Conservation (phyloP, 1,139 yeast species). For the Suhomyces bribrorum region DNA sequence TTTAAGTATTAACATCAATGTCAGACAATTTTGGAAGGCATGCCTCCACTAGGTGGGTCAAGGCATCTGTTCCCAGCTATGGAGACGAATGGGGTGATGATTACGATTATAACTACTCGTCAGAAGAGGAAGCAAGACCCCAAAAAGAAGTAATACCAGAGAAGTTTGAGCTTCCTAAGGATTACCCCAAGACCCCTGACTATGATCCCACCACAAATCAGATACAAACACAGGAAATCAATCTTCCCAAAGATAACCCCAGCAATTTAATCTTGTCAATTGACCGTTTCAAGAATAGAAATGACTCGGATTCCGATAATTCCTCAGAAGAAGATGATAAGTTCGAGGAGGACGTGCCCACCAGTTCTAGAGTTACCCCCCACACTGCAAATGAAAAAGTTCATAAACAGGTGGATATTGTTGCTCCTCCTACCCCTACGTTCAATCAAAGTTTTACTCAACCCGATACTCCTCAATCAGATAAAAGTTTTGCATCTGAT, state of each 20-base stretch:
- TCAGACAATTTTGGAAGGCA: conserved; percentile 53
- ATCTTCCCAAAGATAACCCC: conserved; percentile 2
- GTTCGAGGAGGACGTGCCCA: neutral
- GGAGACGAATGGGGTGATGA: conserved; percentile 62
- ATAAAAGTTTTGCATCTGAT: conserved; percentile 37
- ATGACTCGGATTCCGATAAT: conserved; percentile 21
- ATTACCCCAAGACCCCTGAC: neutral
- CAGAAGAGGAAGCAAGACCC: conserved; percentile 4
- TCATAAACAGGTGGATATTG: neutral
- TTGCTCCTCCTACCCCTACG: conserved; percentile 36
- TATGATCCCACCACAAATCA: neutral
- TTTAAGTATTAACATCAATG: conserved; percentile 21
- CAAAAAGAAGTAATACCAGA: conserved; percentile 11
- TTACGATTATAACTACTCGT: conserved; percentile 29
- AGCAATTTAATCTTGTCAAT: conserved; percentile 37
- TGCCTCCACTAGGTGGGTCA: conserved; percentile 65
- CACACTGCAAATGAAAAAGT: neutral
- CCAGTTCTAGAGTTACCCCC: neutral
- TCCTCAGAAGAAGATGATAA: conserved; percentile 19
- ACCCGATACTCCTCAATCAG: conserved; percentile 36
- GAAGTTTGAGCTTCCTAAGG: conserved; percentile 7
- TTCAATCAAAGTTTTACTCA: conserved; percentile 13
- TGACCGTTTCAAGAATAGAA: conserved; percentile 25
- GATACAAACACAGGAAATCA: neutral
- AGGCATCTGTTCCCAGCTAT: conserved; percentile 56